Evolutionary conservation across 495 filamentous ascomycete species (phyloP).

Genomic region (Penicillium diatomitis): DNA sequence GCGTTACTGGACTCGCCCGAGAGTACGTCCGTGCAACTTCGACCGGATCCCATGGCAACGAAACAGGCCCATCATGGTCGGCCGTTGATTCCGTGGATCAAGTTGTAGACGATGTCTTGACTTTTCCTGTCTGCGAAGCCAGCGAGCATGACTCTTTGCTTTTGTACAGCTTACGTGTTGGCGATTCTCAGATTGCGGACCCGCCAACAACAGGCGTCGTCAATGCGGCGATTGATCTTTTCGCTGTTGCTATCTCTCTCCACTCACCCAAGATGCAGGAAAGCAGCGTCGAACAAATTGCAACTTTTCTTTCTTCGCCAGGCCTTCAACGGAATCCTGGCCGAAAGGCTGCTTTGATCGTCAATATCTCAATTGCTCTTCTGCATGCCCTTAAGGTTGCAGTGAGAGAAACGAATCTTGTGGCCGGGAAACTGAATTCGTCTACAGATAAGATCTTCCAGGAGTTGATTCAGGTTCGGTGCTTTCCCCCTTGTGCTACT

Average conservation of each 20-base stretch:
- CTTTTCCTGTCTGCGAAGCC: constrained; percentile 70
- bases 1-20: constrained; percentile 73
- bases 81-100: constrained; percentile 56
- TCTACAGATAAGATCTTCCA: constrained; percentile 83
- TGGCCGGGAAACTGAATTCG: constrained; percentile 62
- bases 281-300: constrained; percentile 86
- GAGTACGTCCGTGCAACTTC: constrained; percentile 65
- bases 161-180: constrained; percentile 53
- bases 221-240: constrained; percentile 84
- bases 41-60: constrained; percentile 57
- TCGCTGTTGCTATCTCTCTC: constrained; percentile 80
- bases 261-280: constrained; percentile 89
- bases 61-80: constrained; percentile 48
- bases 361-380: constrained; percentile 81
- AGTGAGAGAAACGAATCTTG: constrained; percentile 63
- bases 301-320: constrained; percentile 71
- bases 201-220: constrained; percentile 89
- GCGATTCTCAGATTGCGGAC: constrained; percentile 51
- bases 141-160: constrained; percentile 84
- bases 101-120: constrained; percentile 57
- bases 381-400: constrained; percentile 74
- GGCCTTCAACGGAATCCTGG: constrained; percentile 78
- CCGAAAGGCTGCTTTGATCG: constrained; percentile 76
- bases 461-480: constrained; percentile 60
- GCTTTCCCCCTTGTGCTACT: too few relatives aligned